Conservation (phyloP, 2,329 filamentous ascomycete genomes). For the Biscogniauxia mediterranea region DNA sequence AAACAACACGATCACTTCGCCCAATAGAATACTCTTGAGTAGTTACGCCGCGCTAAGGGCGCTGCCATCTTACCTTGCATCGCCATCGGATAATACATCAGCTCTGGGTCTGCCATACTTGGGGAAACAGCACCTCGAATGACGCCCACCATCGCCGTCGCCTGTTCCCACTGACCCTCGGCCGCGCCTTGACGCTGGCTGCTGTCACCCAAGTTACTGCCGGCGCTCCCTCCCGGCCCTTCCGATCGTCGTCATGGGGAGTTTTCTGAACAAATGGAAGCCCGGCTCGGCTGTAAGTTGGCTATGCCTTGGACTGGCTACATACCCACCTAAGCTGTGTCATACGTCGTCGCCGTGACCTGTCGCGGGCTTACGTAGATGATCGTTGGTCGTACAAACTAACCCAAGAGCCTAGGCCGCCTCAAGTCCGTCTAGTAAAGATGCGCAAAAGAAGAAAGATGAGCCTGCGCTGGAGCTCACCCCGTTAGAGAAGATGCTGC, state of each 20-base stretch:
- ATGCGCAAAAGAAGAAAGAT: slow-evolving; percentile 54
- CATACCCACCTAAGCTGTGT: neutral
- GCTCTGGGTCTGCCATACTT: slow-evolving; percentile 6
- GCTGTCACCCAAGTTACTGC: slow-evolving; percentile 12
- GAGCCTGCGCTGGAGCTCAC: slow-evolving; percentile 58
- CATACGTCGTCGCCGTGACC: slow-evolving; percentile 1
- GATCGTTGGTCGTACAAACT: slow-evolving; percentile 16
- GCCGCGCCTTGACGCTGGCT: slow-evolving; percentile 29
- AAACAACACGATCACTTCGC: slow-evolving; percentile 1
- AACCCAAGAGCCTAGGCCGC: slow-evolving; percentile 40
- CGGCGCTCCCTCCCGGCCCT: slow-evolving; percentile 3
- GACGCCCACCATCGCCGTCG: slow-evolving; percentile 20
- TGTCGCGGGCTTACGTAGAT: neutral
- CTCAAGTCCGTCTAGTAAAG: slow-evolving; percentile 43
- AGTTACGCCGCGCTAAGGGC: neutral
- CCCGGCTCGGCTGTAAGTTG: slow-evolving; percentile 52
- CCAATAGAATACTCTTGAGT: neutral
- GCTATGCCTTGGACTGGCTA: slow-evolving; percentile 5
- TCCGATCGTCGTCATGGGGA: slow-evolving; percentile 44
- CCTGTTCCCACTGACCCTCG: slow-evolving; percentile 18
- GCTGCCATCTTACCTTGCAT: neutral
- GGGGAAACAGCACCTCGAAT: slow-evolving; percentile 23
- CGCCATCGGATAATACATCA: slow-evolving; percentile 4
- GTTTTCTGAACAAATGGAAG: slow-evolving; percentile 61
- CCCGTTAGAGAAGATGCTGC: slow-evolving; percentile 71